Base-by-base conservation (phyloP, 2,329 filamentous ascomycete genomes). In the Blastomyces parvus region DNA sequence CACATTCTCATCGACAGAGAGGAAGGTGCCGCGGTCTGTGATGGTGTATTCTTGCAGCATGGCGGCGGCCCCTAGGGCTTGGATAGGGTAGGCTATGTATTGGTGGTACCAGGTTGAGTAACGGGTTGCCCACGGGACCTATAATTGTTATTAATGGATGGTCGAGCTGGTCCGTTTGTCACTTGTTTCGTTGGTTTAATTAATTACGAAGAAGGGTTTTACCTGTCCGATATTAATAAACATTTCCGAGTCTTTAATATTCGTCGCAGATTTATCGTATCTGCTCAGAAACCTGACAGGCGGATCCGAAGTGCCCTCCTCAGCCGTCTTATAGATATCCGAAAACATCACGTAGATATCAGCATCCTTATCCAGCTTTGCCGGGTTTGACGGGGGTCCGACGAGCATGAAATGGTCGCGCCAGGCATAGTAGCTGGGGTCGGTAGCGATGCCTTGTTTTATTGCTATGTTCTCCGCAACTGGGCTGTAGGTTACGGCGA, bases 221-320 rank as follows among this genome's bases (percentile, higher is more conserved):
- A 70, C 72, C 68, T 81, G 79, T 4, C 79, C 80, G 42, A 81
- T 79, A 0, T 70, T 69, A 3, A 78, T 73, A 78, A 79, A 82
- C 2, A 81, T 68, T 46, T 74, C 66, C 0, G 77, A 76, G 60
- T 81, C 80, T 64, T 80, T 80, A 59, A 81, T 80, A 64, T 80
- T 81, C 3, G 78, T 80, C 0, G 80, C 79, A 2, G 78, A 80
- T 67, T 81, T 81, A 65, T 81, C 80, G 59, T 74, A 82, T 0
- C 80, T 74, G 38, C 71, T 76, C 13, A 81, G 68, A 61, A 81
- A 81, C 17, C 77, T 74, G 1, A 79, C 74, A 0, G 74, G 72
- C 0, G 72, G 68, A 1, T 71, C 66, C 0, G 73, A 75, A 0
- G 64, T 66, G 3, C 69, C 70, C 1, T 69, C 72, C 44, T 77